A percentile compares a stretch with the other conserved stretches of the same genome.
phyloP scores from a whole-genome alignment of 768 basidiomycete species.

The Favolaschia claudopus region DNA sequence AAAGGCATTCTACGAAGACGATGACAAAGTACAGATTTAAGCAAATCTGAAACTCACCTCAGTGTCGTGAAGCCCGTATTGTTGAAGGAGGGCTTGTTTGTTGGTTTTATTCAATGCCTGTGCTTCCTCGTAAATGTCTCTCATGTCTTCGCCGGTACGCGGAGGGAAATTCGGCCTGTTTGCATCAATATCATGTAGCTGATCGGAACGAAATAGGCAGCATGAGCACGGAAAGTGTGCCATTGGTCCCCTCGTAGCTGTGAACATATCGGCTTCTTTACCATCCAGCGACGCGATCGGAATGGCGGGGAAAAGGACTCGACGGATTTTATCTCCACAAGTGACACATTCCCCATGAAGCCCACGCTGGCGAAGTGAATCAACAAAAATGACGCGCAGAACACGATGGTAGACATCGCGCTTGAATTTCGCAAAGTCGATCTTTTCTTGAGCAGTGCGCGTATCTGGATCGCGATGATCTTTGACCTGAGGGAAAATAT shows the following conservation, averaged over 20 bases:
- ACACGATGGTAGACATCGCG: constrained; percentile 15
- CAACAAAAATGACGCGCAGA: not conserved
- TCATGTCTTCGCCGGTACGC: too few relatives aligned
- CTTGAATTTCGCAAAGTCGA: constrained; percentile 7
- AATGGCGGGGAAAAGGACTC: constrained; percentile 10
- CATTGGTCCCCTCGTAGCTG: constrained; percentile 3
- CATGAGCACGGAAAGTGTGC: constrained; percentile 11
- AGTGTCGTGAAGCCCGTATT: constrained; percentile 14
- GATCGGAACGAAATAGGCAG: constrained; percentile 12
- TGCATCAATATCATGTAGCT: constrained; percentile 15
- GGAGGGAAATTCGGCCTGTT: too few relatives aligned
- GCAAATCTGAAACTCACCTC: not conserved
- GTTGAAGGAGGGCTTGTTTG: constrained; percentile 9
- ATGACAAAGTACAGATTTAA: not conserved
- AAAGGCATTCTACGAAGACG: constrained; percentile 18
- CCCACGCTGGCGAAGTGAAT: not conserved
- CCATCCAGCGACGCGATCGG: constrained; percentile 11
- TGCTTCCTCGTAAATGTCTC: not conserved
- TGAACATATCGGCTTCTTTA: constrained; percentile 10
- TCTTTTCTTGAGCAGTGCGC: not conserved
- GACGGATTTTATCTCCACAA: not conserved
- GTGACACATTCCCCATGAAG: not conserved
- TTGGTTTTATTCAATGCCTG: not conserved
- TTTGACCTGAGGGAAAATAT: not conserved
- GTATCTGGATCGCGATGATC: constrained; percentile 8